Percentiles rank a stretch among this genome's conserved stretches.
These are phyloP conservation scores for Deinandra increscens DNA, from an alignment of 129 eudicot genomes.

Conservation along the genomic window DNA sequence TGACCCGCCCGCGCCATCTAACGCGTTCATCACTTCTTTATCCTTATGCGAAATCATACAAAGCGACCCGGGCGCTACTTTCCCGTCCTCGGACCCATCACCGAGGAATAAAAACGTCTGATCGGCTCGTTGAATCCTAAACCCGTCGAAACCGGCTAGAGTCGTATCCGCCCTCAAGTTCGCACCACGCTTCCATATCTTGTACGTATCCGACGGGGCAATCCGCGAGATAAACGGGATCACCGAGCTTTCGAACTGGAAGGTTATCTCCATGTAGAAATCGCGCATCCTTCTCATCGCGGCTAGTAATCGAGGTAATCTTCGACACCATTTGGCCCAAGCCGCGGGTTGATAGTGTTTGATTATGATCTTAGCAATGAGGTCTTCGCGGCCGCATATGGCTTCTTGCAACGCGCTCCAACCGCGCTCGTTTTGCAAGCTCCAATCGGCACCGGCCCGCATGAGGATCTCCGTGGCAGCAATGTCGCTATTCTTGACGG, in stretches of 20 bases:
- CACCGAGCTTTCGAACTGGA: constrained; percentile 52
- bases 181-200: constrained; percentile 51
- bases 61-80: constrained; percentile 39
- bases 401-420: constrained; percentile 61
- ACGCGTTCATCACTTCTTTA: constrained; percentile 49
- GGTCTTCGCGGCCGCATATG: constrained; percentile 41
- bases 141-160: constrained; percentile 56
- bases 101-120: constrained; percentile 47
- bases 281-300: constrained; percentile 52
- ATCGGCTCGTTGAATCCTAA: constrained; percentile 47
- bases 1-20: constrained; percentile 47
- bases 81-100: constrained; percentile 51
- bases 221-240: constrained; percentile 48
- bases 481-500: constrained; percentile 38
- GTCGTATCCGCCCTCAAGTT: constrained; percentile 54
- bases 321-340: constrained; percentile 58
- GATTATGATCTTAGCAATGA: constrained; percentile 38
- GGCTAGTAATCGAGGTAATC: constrained; percentile 41
- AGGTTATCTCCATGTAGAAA: constrained; percentile 48
- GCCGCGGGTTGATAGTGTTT: constrained; percentile 45
- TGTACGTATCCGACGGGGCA: constrained; percentile 60
- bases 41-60: constrained; percentile 48
- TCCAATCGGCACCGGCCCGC: constrained; percentile 56
- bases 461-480: constrained; percentile 42
- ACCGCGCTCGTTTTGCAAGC: constrained; percentile 48